Evolutionary conservation across 352 stramenopile species (phyloP), one percentile per base, ranked within the genome.

Genomic region (Pythium plurisporium): DNA sequence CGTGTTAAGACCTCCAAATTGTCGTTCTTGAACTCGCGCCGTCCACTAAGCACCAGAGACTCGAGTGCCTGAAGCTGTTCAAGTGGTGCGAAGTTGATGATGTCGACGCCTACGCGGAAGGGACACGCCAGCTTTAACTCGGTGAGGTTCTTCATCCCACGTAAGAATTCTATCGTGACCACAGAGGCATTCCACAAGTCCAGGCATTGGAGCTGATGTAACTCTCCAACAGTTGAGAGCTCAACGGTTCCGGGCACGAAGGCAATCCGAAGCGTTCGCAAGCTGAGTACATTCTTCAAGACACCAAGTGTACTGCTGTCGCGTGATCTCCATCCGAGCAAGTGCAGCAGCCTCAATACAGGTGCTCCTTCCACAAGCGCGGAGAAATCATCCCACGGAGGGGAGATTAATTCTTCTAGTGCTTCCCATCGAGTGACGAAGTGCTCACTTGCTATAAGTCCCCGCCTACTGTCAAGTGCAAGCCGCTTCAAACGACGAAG

Each of bases 301-400:
- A 45, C 38, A 15, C 20, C 49, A 11, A 65, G 26, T 44, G 58
- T 42, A 19, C 58, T 59, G 23, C 45, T 57, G 34, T 65, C 58
- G 33, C 58, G 48, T 8, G 44, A 45, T n/a, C 58, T 22, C 58
- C 58, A 65, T 4, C 58, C 49, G 15, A 59, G 46, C 29, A 65
- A 26, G 2, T 51, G 33, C 2, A 65, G 23, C 14, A 11, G n/a
- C 14, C 25, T 22, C 19, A 65, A 25, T 7, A 9, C 43, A 5
- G 11, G 19, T 5, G 49, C 58, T 7, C 29, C 22, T 3, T 45
- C 23, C 14, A 33, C 42, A 6, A 65, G 58, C 14, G 33, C 3
- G 5, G 46, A 14, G 25, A 60, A 65, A 22, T 65, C 58, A 29
- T 65, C 58, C 58, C 58, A 65, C 3, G 58, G 45, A 22, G 53